Percentiles rank a stretch among this genome's conserved stretches.
Conservation (phyloP, 768 basidiomycete species). For the Leucogyrophana mollusca region DNA sequence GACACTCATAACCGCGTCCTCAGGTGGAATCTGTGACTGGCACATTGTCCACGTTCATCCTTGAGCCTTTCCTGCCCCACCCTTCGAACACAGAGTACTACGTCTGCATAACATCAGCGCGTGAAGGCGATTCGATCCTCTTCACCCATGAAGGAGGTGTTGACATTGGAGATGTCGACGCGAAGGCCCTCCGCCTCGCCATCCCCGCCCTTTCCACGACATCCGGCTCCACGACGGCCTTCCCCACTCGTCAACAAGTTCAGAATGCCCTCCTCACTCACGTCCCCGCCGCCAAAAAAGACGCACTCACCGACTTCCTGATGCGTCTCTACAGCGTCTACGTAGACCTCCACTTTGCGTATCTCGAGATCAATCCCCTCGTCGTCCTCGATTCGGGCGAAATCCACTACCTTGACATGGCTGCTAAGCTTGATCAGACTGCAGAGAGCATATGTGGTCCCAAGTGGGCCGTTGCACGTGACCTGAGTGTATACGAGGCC, state of each 20-base stretch:
- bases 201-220: constrained; percentile 58
- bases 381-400: constrained; percentile 82
- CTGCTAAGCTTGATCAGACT: constrained; percentile 99
- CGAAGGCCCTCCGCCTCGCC: constrained; percentile 89
- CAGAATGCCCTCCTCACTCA: constrained; percentile 73
- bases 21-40: constrained; percentile 95
- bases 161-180: constrained; percentile 97
- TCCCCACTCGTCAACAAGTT: constrained; percentile 82
- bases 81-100: constrained; percentile 94
- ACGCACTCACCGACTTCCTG: constrained; percentile 93
- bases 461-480: constrained; percentile 98
- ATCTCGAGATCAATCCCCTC: constrained; percentile 99
- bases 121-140: constrained; percentile 93
- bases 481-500: constrained; percentile 71
- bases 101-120: constrained; percentile 94
- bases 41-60: constrained; percentile 94
- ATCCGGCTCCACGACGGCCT: constrained; percentile 39
- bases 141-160: constrained; percentile 99
- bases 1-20: constrained; percentile 14
- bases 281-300: constrained; percentile 83
- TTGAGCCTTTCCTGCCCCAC: constrained; percentile 99
- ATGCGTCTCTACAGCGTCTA: constrained; percentile 95
- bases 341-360: constrained; percentile 98
- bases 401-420: constrained; percentile 98
- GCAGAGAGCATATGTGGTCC: constrained; percentile 97